Base-by-base conservation (phyloP, 805 yeast species). In the Wickerhamomyces queroliae region DNA sequence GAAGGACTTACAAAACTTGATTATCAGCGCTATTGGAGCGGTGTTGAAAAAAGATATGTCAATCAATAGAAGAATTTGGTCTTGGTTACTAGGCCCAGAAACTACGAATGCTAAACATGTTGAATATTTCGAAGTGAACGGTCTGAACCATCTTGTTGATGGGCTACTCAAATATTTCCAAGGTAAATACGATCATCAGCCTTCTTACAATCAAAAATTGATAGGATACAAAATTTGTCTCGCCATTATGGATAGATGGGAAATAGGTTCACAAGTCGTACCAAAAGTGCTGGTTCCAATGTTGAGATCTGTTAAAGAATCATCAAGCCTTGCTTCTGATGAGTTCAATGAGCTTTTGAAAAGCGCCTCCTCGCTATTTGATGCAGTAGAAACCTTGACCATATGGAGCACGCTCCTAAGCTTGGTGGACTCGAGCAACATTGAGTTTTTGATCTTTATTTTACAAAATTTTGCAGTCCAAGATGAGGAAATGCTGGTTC, bases 181-280 rank as follows among this genome's bases (percentile, higher is more conserved):
- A 33, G 63, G 70, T 38, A 39, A 50, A 7, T 44, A 52, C 23
- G 33, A 49, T 18, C 42, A 53, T 1, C 46, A 44, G 5, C 44
- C 61, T 1, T 38, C 46, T 7, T 50, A 47, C 27, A 60, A 47
- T 13, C 69, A 59, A 40, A 64, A 64, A 22, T 62, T 76, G 2
- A 72, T 68, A 18, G 79, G 84, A 0, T 78, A 78, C 50, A 76
- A 71, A 36, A 80, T 91, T 6, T 71, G 87, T 2, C 63, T 81
- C 4, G 77, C 93, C 1, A 69, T 90, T 4, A 76, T 90, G 80
- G 98, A 93, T 55, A 76, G 88, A 45, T 93, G 98, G 98, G 99
- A 93, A 59, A 80, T 93, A 31, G 95, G 96, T 11, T 77, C 80
- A 10, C 58, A 73, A 12, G 65, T 91, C 1, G 78, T 89, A 1